phyloP scores from a whole-genome alignment of 441 rosid genomes.

The Biscutella laevigata region DNA sequence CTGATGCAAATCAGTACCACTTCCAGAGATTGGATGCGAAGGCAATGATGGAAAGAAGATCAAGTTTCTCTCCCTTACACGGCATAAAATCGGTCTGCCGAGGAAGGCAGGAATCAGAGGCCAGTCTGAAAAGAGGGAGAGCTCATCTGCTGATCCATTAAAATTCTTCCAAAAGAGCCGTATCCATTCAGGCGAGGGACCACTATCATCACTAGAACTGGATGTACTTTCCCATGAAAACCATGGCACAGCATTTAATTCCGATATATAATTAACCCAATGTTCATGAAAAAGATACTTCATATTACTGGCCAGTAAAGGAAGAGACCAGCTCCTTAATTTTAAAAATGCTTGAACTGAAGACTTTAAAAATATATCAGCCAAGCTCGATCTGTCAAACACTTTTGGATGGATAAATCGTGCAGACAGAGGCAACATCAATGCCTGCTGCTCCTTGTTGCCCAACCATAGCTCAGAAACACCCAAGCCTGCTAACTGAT shows the following conservation, averaged over 20 bases:
- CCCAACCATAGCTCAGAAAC: constrained; percentile 82
- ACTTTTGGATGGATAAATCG: constrained; percentile 77
- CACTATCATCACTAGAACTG: constrained; percentile 57
- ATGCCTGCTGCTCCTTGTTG: constrained; percentile 70
- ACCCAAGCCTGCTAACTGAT: constrained; percentile 66
- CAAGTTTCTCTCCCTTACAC: constrained; percentile 70
- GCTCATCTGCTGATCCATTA: constrained; percentile 59
- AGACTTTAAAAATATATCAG: constrained; percentile 51
- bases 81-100: constrained; percentile 87
- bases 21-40: constrained; percentile 31
- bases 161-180: constrained; percentile 86
- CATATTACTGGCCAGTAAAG: constrained; percentile 75
- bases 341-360: constrained; percentile 51
- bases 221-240: constrained; percentile 83
- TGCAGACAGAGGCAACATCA: constrained; percentile 74
- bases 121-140: constrained; percentile 82
- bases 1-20: constrained; percentile 27
- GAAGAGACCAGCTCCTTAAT: constrained; percentile 67
- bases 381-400: constrained; percentile 65
- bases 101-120: constrained; percentile 95
- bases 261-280: constrained; percentile 80
- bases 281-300: constrained; percentile 63
- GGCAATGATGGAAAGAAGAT: constrained; percentile 71
- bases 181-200: constrained; percentile 95
- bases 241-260: constrained; percentile 71